phyloP scores from a whole-genome alignment of 371 early-diverging fungal genomes.

The Mortierella sp. region DNA sequence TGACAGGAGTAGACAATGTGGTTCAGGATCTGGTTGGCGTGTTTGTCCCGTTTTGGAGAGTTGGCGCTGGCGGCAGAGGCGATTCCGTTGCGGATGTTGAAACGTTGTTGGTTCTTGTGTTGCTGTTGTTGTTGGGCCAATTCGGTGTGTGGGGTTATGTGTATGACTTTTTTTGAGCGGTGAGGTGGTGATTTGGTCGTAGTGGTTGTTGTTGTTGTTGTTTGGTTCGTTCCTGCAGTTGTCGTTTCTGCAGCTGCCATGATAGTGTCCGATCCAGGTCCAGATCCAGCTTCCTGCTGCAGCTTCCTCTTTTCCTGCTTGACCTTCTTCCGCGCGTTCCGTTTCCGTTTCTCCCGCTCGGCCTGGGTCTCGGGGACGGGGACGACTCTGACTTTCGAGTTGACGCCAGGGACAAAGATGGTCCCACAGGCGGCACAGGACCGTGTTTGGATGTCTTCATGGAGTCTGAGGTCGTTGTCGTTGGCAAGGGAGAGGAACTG shows the following conservation, averaged over 20 bases:
- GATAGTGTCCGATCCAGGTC: neutral
- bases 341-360: constrained; percentile 30
- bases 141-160: constrained; percentile 31
- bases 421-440: constrained; percentile 53
- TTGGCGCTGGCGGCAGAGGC: neutral
- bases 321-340: constrained; percentile 10
- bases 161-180: constrained; percentile 18
- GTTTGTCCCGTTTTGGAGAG: constrained; percentile 10
- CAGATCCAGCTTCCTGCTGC: neutral
- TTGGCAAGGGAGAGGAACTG: constrained; percentile 40
- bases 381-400: constrained; percentile 36
- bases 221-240: neutral
- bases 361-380: constrained; percentile 21
- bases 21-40: constrained; percentile 33
- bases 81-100: constrained; percentile 8
- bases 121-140: constrained; percentile 26
- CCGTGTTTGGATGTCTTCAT: constrained; percentile 49
- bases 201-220: neutral
- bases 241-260: neutral
- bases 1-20: constrained; percentile 40
- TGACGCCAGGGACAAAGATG: constrained; percentile 52
- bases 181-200: neutral
- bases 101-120: constrained; percentile 20
- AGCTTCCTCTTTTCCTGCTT: constrained; percentile 14
- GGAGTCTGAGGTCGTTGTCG: constrained; percentile 38